Percentiles rank a stretch among this genome's conserved stretches.
Evolutionary conservation across 768 basidiomycete genomes (phyloP).

Genomic region (Boletus edulis): DNA sequence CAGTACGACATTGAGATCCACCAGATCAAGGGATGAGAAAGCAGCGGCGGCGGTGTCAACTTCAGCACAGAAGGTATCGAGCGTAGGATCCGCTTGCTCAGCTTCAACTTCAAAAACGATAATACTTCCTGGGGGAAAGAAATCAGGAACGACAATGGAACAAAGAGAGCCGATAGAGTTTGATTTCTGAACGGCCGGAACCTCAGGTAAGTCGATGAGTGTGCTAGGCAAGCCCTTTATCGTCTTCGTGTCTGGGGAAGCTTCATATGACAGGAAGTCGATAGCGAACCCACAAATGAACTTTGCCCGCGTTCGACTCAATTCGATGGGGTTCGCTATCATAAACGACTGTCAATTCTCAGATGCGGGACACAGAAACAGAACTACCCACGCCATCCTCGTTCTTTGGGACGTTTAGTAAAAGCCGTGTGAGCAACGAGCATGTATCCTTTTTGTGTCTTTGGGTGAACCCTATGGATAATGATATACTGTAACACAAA

Average conservation of each 20-base stretch:
- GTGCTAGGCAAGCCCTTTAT: constrained; percentile 73
- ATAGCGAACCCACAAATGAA: constrained; percentile 82
- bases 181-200: constrained; percentile 57
- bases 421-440: constrained; percentile 93
- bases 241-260: constrained; percentile 44
- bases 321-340: constrained; percentile 79
- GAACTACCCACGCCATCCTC: constrained; percentile 66
- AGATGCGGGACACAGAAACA: background rate
- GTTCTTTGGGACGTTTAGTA: constrained; percentile 73
- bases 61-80: constrained; percentile 73
- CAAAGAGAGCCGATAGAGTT: constrained; percentile 69
- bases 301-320: constrained; percentile 73
- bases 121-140: constrained; percentile 94
- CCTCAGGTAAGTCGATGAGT: constrained; percentile 60
- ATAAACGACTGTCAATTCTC: background rate
- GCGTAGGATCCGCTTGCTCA: constrained; percentile 62
- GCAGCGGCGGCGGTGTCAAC: constrained; percentile 73
- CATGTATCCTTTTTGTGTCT: constrained; percentile 87
- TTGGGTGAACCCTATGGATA: constrained; percentile 88
- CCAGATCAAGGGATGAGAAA: constrained; percentile 68
- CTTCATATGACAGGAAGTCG: constrained; percentile 61
- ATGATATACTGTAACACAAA: constrained; percentile 75
- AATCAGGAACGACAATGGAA: constrained; percentile 80
- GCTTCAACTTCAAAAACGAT: constrained; percentile 90
- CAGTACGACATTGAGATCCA: constrained; percentile 88